These are phyloP conservation scores for Teratosphaeriaceae sp. DNA, from an alignment of 2,329 filamentous ascomycete species.

Conservation along the genomic window DNA sequence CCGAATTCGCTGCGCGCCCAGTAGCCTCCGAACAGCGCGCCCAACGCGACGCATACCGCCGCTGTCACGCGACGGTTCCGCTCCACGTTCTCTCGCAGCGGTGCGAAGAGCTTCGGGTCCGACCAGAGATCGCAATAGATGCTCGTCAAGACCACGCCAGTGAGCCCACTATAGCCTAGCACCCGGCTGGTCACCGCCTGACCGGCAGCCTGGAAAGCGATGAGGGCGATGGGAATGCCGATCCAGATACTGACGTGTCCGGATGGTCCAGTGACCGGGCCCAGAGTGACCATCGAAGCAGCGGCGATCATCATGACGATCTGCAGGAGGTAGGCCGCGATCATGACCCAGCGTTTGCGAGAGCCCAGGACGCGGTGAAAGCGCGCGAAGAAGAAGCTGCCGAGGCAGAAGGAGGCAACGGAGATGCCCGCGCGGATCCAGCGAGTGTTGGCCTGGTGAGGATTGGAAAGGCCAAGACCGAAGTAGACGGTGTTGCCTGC, in stretches of 20 bases:
- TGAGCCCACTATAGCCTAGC: constrained; percentile 62
- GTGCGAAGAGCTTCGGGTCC: constrained; percentile 48
- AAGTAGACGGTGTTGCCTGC: constrained; percentile 68
- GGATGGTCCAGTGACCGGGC: constrained; percentile 14
- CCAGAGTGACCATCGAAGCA: constrained; percentile 38
- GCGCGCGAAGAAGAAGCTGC: constrained; percentile 63
- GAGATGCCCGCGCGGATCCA: constrained; percentile 69
- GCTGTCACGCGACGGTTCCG: constrained; percentile 48
- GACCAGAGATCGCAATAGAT: constrained; percentile 77
- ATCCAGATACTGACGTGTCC: constrained; percentile 33
- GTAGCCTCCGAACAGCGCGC: constrained; percentile 49
- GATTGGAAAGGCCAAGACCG: constrained; percentile 60
- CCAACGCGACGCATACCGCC: constrained; percentile 46
- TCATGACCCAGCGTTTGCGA: constrained; percentile 59
- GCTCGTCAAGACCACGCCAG: constrained; percentile 73
- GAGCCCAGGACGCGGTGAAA: constrained; percentile 60
- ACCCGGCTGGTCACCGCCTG: constrained; percentile 70
- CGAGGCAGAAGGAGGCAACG: constrained; percentile 63
- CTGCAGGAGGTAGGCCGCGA: constrained; percentile 36
- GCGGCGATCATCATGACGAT: constrained; percentile 35
- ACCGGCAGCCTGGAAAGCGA: constrained; percentile 71
- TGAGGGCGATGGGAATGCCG: constrained; percentile 58
- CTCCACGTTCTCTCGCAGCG: constrained; percentile 41
- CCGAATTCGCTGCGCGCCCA: constrained; percentile 48
- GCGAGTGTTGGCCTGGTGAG: constrained; percentile 42